Evolutionary conservation across 192 early-diverging fungal species (phyloP), one percentile per base, ranked within the genome.

Genomic region (Rhizophlyctis rosea): DNA sequence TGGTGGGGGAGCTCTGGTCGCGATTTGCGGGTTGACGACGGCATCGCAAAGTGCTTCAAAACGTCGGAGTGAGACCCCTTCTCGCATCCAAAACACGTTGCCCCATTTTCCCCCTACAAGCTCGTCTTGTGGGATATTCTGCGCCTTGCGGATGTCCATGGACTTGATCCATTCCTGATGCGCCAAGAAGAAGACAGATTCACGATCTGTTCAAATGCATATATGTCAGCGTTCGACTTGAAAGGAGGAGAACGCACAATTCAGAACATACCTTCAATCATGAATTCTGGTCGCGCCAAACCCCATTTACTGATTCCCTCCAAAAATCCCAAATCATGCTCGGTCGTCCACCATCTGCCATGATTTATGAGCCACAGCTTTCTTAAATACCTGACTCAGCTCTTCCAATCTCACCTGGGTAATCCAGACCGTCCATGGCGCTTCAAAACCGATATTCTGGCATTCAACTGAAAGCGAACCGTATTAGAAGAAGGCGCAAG

Each of bases 231-330:
- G 9, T 47, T 47, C n/a, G 39, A 9, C 9, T 47, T 47, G 9
- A 13, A 9, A 47, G 9, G n/a, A 34, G 34, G 29, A 47, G 24
- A 54, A 30, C 18, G 56, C 21, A 56, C 25, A 31, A 62, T 16
- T 49, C 49, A 50, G 18, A 44, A 35, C 58, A 39, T 51, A 79
- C 76, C 88, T 39, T 79, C 77, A 1, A 87, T 72, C 53, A 90
- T 81, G 21, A 88, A 56, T 64, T 92, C 90, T 44, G 70, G 75
- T 28, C 88, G 78, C 36, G 77, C 80, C 31, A 86, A 68, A 23
- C 90, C 90, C 69, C 86, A 88, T 57, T 82, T 83, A 33, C 82
- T 82, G 51, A 92, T 76, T 14, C 84, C 90, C 54, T 76, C 71
- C 53, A 92, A 64, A 53, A 91, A 86, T 25, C 76, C 79, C 28